phyloP scores from a whole-genome alignment of 495 filamentous ascomycete genomes.

The Aspergillus taichungensis region DNA sequence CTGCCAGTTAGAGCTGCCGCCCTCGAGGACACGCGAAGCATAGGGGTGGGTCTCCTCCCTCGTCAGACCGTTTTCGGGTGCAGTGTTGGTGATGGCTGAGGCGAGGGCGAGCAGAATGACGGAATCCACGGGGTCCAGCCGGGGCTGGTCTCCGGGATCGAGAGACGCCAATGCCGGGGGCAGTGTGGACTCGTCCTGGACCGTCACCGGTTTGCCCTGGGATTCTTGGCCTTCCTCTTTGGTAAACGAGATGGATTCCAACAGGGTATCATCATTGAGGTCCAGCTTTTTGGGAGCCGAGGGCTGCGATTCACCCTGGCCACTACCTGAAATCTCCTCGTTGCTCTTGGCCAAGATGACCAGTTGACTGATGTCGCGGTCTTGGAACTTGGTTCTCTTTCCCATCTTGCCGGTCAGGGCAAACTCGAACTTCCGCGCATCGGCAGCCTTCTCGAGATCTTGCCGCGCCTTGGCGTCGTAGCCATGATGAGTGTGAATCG shows the following conservation, averaged over 20 bases:
- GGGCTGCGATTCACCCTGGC: slow-evolving; percentile 1
- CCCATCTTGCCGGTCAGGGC: slow-evolving; percentile 77
- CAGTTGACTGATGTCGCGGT: slow-evolving; percentile 80
- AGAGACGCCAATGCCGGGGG: slow-evolving; percentile 51
- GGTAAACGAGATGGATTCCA: slow-evolving; percentile 77
- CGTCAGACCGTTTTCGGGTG: slow-evolving; percentile 74
- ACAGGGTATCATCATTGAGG: slow-evolving; percentile 85
- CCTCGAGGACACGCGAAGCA: slow-evolving; percentile 76
- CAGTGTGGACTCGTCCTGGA: slow-evolving; percentile 45
- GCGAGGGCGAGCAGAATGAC: slow-evolving; percentile 79
- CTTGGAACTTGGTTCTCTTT: slow-evolving; percentile 88
- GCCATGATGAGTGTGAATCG: slow-evolving; percentile 77
- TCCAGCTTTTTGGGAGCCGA: slow-evolving; percentile 56
- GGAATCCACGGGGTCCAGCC: slow-evolving; percentile 71
- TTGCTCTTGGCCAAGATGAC: slow-evolving; percentile 81
- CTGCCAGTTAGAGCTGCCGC: slow-evolving; percentile 94
- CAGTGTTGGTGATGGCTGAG: slow-evolving; percentile 77
- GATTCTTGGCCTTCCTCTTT: slow-evolving; percentile 34
- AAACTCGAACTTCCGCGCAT: slow-evolving; percentile 62
- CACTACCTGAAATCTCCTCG: slow-evolving; percentile 12
- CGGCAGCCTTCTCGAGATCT: slow-evolving; percentile 58
- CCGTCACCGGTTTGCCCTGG: slow-evolving; percentile 26
- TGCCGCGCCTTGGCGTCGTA: slow-evolving; percentile 65
- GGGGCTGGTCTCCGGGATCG: slow-evolving; percentile 71
- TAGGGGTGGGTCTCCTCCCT: slow-evolving; percentile 89